Conservation (phyloP, 495 filamentous ascomycete species). For the Aspergillus carlsbadensis region DNA sequence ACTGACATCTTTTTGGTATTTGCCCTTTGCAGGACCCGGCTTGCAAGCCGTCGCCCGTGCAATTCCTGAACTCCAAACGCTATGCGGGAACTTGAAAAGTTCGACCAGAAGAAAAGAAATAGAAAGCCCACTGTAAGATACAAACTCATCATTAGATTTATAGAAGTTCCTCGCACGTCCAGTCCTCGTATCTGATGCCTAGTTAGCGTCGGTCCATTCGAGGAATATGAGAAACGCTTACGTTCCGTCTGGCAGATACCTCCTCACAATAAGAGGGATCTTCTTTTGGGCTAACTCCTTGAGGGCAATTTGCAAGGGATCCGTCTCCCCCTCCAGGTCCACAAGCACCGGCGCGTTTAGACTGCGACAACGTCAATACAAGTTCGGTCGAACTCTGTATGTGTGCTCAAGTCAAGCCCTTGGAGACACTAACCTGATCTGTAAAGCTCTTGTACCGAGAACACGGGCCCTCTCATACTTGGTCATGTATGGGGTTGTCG, state of each 20-base stretch:
- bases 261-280: slow-evolving; percentile 89
- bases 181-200: slow-evolving; percentile 85
- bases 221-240: slow-evolving; percentile 47
- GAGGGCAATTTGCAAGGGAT: slow-evolving; percentile 94
- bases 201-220: slow-evolving; percentile 14
- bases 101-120: slow-evolving; percentile 22
- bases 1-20: slow-evolving; percentile 15
- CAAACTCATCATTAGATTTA: slow-evolving; percentile 27
- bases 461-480: slow-evolving; percentile 97
- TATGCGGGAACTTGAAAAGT: slow-evolving; percentile 34
- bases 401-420: neutral
- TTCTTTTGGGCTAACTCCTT: slow-evolving; percentile 98
- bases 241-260: slow-evolving; percentile 96
- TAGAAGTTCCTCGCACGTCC: slow-evolving; percentile 94
- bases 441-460: slow-evolving; percentile 85
- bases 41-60: slow-evolving; percentile 15
- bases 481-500: slow-evolving; percentile 97
- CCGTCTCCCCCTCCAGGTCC: slow-evolving; percentile 95
- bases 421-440: slow-evolving; percentile 75
- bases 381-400: neutral
- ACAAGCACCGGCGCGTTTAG: slow-evolving; percentile 98
- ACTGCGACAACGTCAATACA: slow-evolving; percentile 44
- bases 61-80: slow-evolving; percentile 42
- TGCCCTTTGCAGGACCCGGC: slow-evolving; percentile 19
- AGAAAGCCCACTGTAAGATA: slow-evolving; percentile 19